Conservation (phyloP, 1,139 yeast genomes). For the Petasospora fabianii region DNA sequence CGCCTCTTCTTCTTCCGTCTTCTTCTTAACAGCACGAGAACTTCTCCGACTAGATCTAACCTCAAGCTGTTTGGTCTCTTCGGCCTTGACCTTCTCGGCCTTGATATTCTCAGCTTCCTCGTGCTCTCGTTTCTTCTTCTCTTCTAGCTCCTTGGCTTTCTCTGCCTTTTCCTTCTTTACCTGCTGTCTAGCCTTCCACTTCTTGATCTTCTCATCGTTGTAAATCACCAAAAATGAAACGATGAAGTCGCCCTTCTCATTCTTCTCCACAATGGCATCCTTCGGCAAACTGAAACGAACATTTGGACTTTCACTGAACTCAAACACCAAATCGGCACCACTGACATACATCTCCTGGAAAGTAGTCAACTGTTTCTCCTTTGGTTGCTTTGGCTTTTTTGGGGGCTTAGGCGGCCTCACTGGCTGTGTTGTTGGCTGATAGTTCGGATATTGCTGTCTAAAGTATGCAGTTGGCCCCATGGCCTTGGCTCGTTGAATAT, state of each 20-base stretch:
- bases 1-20: conserved; percentile 27
- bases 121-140: conserved; percentile 11
- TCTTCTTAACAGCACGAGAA: conserved; percentile 5
- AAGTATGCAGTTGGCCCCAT: conserved; percentile 56
- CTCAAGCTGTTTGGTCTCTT: conserved; percentile 17
- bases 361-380: conserved; percentile 51
- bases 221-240: conserved; percentile 64
- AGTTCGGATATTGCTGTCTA: conserved; percentile 24
- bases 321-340: conserved; percentile 77
- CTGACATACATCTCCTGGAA: conserved; percentile 68
- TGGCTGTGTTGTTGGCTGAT: conserved; percentile 17
- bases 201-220: conserved; percentile 34
- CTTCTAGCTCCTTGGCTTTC: conserved; percentile 22
- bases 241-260: conserved; percentile 48
- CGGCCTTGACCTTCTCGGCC: conserved; percentile 19
- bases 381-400: conserved; percentile 28
- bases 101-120: background rate
- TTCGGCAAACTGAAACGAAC: conserved; percentile 74
- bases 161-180: conserved; percentile 26
- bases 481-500: conserved; percentile 68
- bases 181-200: conserved; percentile 28
- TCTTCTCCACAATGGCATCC: conserved; percentile 67
- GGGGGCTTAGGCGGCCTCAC: conserved; percentile 29
- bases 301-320: conserved; percentile 75
- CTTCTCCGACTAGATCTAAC: conserved; percentile 15